Base-by-base conservation (phyloP, 1,284 basidiomycete species). In the Vanrija sp. region DNA sequence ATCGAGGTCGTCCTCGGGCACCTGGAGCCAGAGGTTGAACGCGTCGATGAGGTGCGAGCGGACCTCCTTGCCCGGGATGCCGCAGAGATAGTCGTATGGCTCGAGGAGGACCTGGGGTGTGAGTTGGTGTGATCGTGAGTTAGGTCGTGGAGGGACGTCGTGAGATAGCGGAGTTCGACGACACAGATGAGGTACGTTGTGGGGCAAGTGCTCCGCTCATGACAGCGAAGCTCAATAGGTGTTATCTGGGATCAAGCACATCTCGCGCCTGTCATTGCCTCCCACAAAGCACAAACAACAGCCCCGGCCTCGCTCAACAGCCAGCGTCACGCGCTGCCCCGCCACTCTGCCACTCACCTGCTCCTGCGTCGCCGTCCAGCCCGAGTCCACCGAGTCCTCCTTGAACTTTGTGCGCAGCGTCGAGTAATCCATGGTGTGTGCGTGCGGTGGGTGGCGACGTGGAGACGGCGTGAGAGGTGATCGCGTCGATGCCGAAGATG, bases 11-110 rank as follows among this genome's bases (percentile, higher is more conserved):
- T 82, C 80, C 26, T 79, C 69, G 0, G 89, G 88, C 1, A 98
- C 92, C 1, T 86, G 74, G 15, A 98, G 83, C 96, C 96, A 99
- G 1, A 79, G 55, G 66, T 98, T 95, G 83, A 99, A 98, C 0
- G 95, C 94, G 52, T 88, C 88, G 58, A 97, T 93, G 70, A 99
- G 83, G 61, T 87, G 83, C 0, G 86, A 81, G 14, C 96, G 86
- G 58, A 98, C 88, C 64, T 98, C 95, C 74, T 98, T 98, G 18
- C 96, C 96, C 0, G 91, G 91, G 49, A 86, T 86, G 0, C 88
- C 83, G 18, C 85, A 85, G 45, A 94, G 84, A 74, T 97, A 97
- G 0, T 83, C 83, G 72, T 86, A 98, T 0, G 96, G 94, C 73
- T 98, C 95, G 3, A 94, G 80, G 3, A 95, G 77, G 39, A 53